Percentiles rank a stretch among this genome's conserved stretches.
phyloP scores from a whole-genome alignment of 768 basidiomycete genomes.

The Punctularia strigosozonata region DNA sequence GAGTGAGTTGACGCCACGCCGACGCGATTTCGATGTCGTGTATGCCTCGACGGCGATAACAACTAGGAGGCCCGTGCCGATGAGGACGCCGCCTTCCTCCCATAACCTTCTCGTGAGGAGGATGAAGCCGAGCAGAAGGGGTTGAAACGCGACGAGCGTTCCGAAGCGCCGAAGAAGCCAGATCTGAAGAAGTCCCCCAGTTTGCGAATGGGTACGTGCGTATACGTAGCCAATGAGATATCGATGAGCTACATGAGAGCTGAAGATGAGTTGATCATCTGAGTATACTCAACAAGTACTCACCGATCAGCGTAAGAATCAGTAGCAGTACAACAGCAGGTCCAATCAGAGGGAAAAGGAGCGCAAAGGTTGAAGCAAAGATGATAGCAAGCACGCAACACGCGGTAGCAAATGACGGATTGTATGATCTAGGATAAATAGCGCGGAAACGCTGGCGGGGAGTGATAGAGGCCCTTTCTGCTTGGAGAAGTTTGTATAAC shows the following conservation, averaged over 20 bases:
- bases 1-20: conserved; percentile 36
- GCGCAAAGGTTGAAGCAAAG: conserved; percentile 60
- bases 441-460: conserved; percentile 73
- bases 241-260: conserved; percentile 47
- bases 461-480: conserved; percentile 51
- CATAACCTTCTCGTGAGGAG: conserved; percentile 55
- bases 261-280: background rate
- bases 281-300: no score
- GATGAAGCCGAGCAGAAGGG: conserved; percentile 63
- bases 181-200: conserved; percentile 62
- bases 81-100: conserved; percentile 58
- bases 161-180: conserved; percentile 69
- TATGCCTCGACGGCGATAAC: conserved; percentile 53
- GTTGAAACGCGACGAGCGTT: conserved; percentile 61
- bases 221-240: conserved; percentile 73
- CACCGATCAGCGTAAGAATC: conserved; percentile 55
- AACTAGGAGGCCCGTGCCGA: conserved; percentile 41
- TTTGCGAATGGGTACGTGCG: conserved; percentile 59
- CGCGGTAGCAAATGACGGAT: conserved; percentile 55
- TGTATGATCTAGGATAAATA: conserved; percentile 59
- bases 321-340: conserved; percentile 59
- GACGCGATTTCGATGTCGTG: conserved; percentile 34
- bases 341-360: conserved; percentile 68
- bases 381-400: conserved; percentile 57
- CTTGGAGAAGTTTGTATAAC: conserved; percentile 42